These are phyloP conservation scores for Polysphondylium violaceum DNA, from an alignment of 78 protist species.

Conservation along the genomic window DNA sequence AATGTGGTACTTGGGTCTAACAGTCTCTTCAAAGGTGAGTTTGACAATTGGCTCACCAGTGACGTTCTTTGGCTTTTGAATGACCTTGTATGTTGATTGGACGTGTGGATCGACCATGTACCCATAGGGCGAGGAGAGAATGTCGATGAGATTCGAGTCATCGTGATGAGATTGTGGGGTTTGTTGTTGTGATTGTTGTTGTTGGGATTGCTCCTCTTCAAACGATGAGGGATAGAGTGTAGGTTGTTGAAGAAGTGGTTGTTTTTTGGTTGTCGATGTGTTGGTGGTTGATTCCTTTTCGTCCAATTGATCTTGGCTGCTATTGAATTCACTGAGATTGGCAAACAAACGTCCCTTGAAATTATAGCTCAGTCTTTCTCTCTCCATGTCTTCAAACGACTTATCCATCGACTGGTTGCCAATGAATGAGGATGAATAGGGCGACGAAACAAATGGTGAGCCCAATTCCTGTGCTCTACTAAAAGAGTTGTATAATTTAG, in stretches of 20 bases:
- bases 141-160: no score
- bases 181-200: no score
- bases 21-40: slow-evolving; percentile 5
- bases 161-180: no score
- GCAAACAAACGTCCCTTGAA: slow-evolving; percentile 41
- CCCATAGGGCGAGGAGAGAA: no score
- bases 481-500: neutral
- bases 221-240: no score
- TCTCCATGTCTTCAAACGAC: slow-evolving; percentile 22
- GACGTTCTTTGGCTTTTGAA: slow-evolving; percentile 15
- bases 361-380: slow-evolving; percentile 11
- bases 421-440: neutral
- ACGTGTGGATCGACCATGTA: no score
- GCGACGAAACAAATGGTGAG: neutral
- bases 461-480: neutral
- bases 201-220: no score
- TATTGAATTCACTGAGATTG: slow-evolving; percentile 25
- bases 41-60: neutral
- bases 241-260: no score
- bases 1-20: neutral
- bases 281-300: neutral
- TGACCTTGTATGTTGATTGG: no score
- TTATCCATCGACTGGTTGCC: neutral
- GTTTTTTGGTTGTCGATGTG: neutral
- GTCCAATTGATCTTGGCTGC: neutral